Evolutionary conservation across 352 stramenopile species (phyloP).

Genomic region (Thalassiosira mediterranea): DNA sequence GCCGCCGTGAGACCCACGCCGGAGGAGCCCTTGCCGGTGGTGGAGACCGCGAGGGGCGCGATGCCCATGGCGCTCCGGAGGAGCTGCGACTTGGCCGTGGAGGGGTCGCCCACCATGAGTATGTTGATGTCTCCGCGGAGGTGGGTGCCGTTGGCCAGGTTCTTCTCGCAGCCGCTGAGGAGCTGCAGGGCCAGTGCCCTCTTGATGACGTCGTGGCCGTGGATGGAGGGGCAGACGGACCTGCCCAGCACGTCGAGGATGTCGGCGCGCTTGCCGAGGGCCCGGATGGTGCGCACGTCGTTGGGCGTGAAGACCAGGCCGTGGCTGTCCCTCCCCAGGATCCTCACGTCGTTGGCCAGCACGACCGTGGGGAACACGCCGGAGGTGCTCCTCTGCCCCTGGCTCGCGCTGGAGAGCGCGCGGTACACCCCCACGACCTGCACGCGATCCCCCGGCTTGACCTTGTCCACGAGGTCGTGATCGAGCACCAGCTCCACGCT

Average conservation of each 20-base stretch:
- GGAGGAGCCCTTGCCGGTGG: slow-evolving; percentile 88
- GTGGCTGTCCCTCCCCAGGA: slow-evolving; percentile 93
- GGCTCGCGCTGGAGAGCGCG: slow-evolving; percentile 79
- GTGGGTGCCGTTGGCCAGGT: slow-evolving; percentile 98
- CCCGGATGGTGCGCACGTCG: slow-evolving; percentile 92
- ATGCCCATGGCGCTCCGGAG: slow-evolving; percentile 96
- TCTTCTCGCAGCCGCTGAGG: slow-evolving; percentile 83
- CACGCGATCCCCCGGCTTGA: slow-evolving; percentile 97
- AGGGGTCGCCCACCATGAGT: slow-evolving; percentile 97
- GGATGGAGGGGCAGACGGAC: slow-evolving; percentile 97
- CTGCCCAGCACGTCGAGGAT: slow-evolving; percentile 91
- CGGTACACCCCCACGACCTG: slow-evolving; percentile 94
- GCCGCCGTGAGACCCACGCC: slow-evolving; percentile 98
- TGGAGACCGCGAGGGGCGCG: slow-evolving; percentile 89
- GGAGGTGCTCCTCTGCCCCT: slow-evolving; percentile 79
- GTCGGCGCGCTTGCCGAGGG: slow-evolving; percentile 90
- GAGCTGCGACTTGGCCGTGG: slow-evolving; percentile 98
- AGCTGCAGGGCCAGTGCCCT: slow-evolving; percentile 90
- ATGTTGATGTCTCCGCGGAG: slow-evolving; percentile 99
- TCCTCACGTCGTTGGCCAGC: slow-evolving; percentile 95
- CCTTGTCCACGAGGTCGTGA: slow-evolving; percentile 98
- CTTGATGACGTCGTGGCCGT: slow-evolving; percentile 98
- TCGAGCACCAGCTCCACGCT: slow-evolving; percentile 98
- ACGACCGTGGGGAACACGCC: slow-evolving; percentile 96
- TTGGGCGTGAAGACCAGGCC: slow-evolving; percentile 90